Evolutionary conservation across 352 stramenopile genomes (phyloP).

Genomic region (Pythium myriotylum): DNA sequence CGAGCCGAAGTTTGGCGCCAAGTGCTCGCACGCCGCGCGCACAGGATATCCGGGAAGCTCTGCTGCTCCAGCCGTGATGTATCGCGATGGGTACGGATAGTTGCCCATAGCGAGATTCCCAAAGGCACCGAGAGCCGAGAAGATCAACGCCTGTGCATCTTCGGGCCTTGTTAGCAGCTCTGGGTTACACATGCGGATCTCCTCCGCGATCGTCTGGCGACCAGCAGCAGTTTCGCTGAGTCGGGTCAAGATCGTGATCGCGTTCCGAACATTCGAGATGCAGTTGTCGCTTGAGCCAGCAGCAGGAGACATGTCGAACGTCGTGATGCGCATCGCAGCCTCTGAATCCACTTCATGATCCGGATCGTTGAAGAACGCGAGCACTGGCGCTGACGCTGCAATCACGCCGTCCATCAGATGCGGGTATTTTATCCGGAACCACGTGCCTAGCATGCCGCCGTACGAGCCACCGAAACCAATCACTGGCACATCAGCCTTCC

Average conservation of each 20-base stretch:
- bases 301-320: slow-evolving; percentile 44
- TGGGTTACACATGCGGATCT: slow-evolving; percentile 36
- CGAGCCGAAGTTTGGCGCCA: slow-evolving; percentile 27
- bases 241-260: slow-evolving; percentile 35
- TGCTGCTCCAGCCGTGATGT: slow-evolving; percentile 75
- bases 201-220: slow-evolving; percentile 27
- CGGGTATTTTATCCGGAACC: slow-evolving; percentile 77
- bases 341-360: slow-evolving; percentile 42
- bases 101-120: slow-evolving; percentile 89
- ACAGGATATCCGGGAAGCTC: slow-evolving; percentile 81
- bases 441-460: slow-evolving; percentile 75
- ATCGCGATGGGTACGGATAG: slow-evolving; percentile 88
- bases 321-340: slow-evolving; percentile 30
- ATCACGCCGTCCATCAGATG: slow-evolving; percentile 69
- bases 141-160: slow-evolving; percentile 17
- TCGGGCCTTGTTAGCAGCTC: slow-evolving; percentile 23
- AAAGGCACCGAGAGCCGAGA: slow-evolving; percentile 55
- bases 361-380: slow-evolving; percentile 51
- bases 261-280: slow-evolving; percentile 51
- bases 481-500: slow-evolving; percentile 47
- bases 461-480: slow-evolving; percentile 82
- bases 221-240: slow-evolving; percentile 32
- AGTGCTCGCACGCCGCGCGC: slow-evolving; percentile 59
- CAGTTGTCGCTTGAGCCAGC: slow-evolving; percentile 51
- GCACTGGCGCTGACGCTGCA: slow-evolving; percentile 63